Base-by-base conservation (phyloP, 345 rosid species). In the Tarenaya hassleriana region DNA sequence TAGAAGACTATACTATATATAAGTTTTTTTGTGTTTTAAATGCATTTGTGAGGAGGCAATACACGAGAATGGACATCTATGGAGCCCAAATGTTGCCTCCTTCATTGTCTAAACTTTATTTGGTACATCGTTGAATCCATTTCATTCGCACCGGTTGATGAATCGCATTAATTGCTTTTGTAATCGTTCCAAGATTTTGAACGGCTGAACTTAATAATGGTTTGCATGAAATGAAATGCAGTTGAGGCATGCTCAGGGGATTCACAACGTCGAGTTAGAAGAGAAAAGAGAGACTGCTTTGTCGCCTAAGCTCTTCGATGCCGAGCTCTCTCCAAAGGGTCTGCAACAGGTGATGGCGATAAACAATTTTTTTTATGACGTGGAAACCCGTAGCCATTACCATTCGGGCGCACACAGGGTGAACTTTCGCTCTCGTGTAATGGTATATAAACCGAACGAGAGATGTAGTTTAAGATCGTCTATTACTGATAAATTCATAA, bases 231-330 rank as follows among this genome's bases (percentile, higher is more conserved):
- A 47, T 52, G 56, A 15, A n/a, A 7, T 44, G 8, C 69, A 84
- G 94, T 73, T 84, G 56, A 79, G 94, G 59, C 94, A 84, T 64
- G 88, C 80, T 29, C 82, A 84, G 66, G 94, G 82, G 16, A 46
- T 69, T 27, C 94, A 84, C 61, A 84, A 81, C 37, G 73, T 75
- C 8, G 80, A 59, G 42, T 72, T 75, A 63, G 74, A 64, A 47
- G 69, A 53, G 27, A 47, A 64, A n/a, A 51, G 61, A 11, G 39
- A 45, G 5, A 64, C 69, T 8, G 21, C 52, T 42, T 50, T 43
- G 45, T 75, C 80, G 21, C 24, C 49, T 8, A 63, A 70, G 38
- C 74, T 73, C 33, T 72, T 81, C 38, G 94, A 84, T 64, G 84
- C 88, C 2, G 55, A 50, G 1, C 82, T 84, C 43, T 75, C 94